Conservation (phyloP, 495 filamentous ascomycete species). For the Daldinia caldariorum region DNA sequence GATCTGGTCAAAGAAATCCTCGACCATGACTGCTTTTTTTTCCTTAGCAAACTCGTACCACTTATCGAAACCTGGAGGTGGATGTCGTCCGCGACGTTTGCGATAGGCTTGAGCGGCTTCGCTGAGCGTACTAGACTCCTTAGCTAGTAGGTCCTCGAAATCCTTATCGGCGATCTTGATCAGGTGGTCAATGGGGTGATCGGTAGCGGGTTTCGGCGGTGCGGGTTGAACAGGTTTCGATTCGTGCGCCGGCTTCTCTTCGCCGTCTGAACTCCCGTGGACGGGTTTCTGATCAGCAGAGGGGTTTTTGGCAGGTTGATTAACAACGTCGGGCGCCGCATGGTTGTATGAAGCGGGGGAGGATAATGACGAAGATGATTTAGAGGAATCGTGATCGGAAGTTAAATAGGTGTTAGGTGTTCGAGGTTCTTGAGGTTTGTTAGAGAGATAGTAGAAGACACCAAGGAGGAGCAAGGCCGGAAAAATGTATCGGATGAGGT, state of each 20-base stretch:
- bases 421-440: conserved; percentile 18
- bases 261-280: conserved; percentile 18
- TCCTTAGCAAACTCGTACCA: conserved; percentile 75
- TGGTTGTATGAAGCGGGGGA: conserved; percentile 21
- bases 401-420: conserved; percentile 25
- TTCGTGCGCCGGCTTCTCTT: conserved; percentile 25
- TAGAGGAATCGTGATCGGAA: conserved; percentile 22
- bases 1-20: conserved; percentile 78
- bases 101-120: conserved; percentile 71
- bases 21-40: conserved; percentile 68
- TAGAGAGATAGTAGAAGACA: conserved; percentile 48
- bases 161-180: conserved; percentile 55
- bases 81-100: conserved; percentile 70
- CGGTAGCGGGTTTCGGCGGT: conserved; percentile 28
- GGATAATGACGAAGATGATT: conserved; percentile 12
- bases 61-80: conserved; percentile 74
- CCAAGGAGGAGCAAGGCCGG: conserved; percentile 47
- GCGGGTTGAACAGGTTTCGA: conserved; percentile 26
- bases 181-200: conserved; percentile 60
- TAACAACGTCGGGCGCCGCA: conserved; percentile 22
- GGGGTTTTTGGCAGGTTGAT: conserved; percentile 29
- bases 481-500: conserved; percentile 51
- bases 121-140: conserved; percentile 61
- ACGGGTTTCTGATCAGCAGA: conserved; percentile 31
- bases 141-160: conserved; percentile 53